Evolutionary conservation across 768 basidiomycete genomes (phyloP), one percentile per base, ranked within the genome.

Genomic region (Rhodotorula kratochvilovae): DNA sequence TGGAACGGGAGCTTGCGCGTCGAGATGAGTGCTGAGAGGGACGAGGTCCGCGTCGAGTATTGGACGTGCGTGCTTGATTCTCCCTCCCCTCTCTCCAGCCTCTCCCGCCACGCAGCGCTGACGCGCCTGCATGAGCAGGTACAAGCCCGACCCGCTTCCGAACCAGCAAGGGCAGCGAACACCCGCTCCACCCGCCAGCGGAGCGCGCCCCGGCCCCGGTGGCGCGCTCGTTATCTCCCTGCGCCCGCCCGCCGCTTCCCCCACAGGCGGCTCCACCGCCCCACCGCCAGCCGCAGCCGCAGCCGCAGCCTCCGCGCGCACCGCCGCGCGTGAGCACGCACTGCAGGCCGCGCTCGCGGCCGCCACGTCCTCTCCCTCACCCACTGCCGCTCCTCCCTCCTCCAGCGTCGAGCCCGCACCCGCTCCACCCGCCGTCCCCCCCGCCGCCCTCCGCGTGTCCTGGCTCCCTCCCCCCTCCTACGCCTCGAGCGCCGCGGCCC

Each of bases 41-140:
- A 89, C 79, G 84, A 83, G 2, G 81, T 96, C 73, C 85, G 83
- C 12, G 84, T 88, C 35, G 86, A 86, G n/a, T 97, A 97, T 78
- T 97, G 94, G 94, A 82, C 89, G 92, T 92, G 78, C 67, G 81
- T 79, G 7, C 23, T 12, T 13, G 6, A 13, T 15, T 7, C 13
- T 54, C 29, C 50, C 11, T 27, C 50, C 50, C 50, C 29, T 31
- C 17, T 36, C 19, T 46, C 3, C 21, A n/a, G 19, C 21, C 17
- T 46, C 45, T 15, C 45, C 23, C 21, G 19, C 15, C 21, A n/a
- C n/a, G n/a, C n/a, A n/a, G n/a, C n/a, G n/a, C n/a, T n/a, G n/a
- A n/a, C n/a, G n/a, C n/a, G n/a, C n/a, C n/a, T n/a, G n/a, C n/a
- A n/a, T n/a, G n/a, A n/a, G n/a, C n/a, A n/a, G n/a, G n/a, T n/a